Evolutionary conservation across 768 basidiomycete genomes (phyloP).

Genomic region (Collybia mongolica): DNA sequence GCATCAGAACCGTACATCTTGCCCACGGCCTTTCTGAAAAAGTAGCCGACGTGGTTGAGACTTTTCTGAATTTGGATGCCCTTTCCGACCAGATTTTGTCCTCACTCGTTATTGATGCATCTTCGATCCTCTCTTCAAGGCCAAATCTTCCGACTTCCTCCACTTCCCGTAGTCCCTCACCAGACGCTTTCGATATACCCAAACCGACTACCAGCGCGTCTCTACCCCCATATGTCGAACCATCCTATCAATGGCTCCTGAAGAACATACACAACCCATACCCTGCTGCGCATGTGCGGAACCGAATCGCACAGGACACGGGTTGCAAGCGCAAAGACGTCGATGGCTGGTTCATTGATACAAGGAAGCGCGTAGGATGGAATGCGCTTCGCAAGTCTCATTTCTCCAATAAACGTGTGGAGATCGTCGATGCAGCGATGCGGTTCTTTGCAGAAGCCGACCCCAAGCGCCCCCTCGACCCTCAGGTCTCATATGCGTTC

Average conservation of each 20-base stretch:
- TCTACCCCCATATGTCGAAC: constrained; percentile 22
- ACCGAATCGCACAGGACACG: constrained; percentile 21
- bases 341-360: constrained; percentile 48
- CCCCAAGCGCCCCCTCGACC: constrained; percentile 17
- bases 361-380: constrained; percentile 57
- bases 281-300: constrained; percentile 32
- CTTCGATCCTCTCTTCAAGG: background rate
- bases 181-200: too few relatives aligned
- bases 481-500: constrained; percentile 20
- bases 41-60: background rate
- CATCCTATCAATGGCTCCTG: constrained; percentile 40
- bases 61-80: constrained; percentile 9
- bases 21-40: constrained; percentile 13
- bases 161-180: too few relatives aligned
- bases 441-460: constrained; percentile 25
- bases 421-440: constrained; percentile 38
- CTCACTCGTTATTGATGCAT: constrained; percentile 4
- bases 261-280: constrained; percentile 52
- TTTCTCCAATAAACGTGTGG: constrained; percentile 31
- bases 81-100: constrained; percentile 7
- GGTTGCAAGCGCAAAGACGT: constrained; percentile 28
- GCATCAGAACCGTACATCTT: constrained; percentile 4
- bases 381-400: constrained; percentile 31
- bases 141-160: background rate
- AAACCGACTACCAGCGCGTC: background rate